Conservation (phyloP, 139 green algal species). For the Gonium pectorale region DNA sequence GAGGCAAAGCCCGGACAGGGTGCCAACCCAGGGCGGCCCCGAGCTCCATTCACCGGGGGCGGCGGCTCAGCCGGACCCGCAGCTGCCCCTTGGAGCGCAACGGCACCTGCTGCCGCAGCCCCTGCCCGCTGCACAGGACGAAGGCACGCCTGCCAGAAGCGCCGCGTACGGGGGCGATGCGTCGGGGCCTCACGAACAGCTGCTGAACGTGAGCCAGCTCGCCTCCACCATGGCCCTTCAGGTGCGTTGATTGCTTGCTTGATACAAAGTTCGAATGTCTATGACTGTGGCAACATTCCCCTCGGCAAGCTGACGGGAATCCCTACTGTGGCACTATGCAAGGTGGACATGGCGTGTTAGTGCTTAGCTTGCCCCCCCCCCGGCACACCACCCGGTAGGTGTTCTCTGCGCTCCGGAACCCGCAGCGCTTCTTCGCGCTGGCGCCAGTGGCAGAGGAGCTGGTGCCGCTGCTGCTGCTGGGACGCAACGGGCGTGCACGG, state of each 20-base stretch:
- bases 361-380: too few species aligned
- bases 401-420: conserved; percentile 43
- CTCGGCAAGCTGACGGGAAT: too few species aligned
- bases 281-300: too few species aligned
- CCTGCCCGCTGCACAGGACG: background rate
- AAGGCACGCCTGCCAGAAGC: background rate
- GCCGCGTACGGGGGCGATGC: background rate
- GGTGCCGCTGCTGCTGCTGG: conserved; percentile 52
- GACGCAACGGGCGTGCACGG: conserved; percentile 1
- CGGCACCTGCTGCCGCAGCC: conserved; percentile 28
- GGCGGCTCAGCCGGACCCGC: too few species aligned
- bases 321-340: too few species aligned
- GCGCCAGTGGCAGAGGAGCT: conserved; percentile 59
- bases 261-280: too few species aligned
- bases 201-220: conserved; percentile 44
- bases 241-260: too few species aligned
- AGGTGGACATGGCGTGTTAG: too few species aligned
- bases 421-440: conserved; percentile 49
- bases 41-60: too few species aligned
- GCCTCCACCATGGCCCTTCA: conserved; percentile 41
- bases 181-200: too few species aligned
- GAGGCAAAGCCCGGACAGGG: background rate
- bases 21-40: too few species aligned
- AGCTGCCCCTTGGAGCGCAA: too few species aligned
- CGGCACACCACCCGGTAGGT: conserved; percentile 14